These are phyloP conservation scores for Pleurotus cornucopiae DNA, from an alignment of 768 basidiomycete species.

Conservation along the genomic window DNA sequence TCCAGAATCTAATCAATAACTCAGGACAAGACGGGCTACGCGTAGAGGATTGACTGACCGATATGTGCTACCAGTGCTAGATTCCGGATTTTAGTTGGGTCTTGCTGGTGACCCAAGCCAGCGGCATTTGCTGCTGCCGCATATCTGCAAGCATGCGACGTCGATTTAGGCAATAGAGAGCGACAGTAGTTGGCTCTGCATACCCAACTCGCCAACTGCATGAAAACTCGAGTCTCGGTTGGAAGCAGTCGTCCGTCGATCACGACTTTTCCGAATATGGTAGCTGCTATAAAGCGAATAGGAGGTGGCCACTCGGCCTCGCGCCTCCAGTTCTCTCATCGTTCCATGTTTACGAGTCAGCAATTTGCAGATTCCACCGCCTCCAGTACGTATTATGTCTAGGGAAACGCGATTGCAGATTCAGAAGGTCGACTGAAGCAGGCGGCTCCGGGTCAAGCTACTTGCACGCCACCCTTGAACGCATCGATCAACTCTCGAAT, in stretches of 20 bases:
- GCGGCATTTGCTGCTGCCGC: background rate
- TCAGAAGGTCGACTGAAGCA: background rate
- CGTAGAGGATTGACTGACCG: conserved; percentile 35
- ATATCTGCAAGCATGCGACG: background rate
- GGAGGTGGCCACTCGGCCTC: background rate
- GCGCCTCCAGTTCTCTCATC: background rate
- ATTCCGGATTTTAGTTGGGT: conserved; percentile 55
- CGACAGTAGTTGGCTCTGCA: background rate
- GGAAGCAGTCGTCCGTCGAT: background rate
- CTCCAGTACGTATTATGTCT: no score
- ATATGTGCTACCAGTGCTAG: conserved; percentile 90
- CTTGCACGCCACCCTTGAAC: conserved; percentile 40
- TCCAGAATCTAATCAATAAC: conserved; percentile 63
- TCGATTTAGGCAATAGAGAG: background rate
- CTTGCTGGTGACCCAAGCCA: conserved; percentile 12
- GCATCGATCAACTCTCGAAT: conserved; percentile 53
- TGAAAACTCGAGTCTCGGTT: background rate
- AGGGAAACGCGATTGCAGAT: no score
- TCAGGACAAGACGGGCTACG: conserved; percentile 3
- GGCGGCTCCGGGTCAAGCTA: conserved; percentile 8
- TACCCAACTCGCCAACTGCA: background rate
- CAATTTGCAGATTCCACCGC: background rate
- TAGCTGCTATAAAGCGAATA: background rate
- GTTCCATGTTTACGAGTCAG: background rate
- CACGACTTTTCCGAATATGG: background rate